Evolutionary conservation across 306 rosid species (phyloP).

Genomic region (Arachis stenosperma): DNA sequence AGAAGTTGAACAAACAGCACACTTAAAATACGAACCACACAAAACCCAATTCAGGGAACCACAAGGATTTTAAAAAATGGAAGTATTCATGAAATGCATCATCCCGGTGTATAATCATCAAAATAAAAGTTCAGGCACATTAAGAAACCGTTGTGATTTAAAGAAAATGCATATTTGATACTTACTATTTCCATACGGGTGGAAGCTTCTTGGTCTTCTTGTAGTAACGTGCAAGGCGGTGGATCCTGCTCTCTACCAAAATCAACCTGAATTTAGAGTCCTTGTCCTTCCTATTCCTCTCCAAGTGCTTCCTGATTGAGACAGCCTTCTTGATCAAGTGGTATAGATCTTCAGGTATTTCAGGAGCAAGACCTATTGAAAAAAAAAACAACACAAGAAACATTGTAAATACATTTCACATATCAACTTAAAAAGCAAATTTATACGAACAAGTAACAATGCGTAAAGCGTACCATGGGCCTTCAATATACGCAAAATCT

Average conservation of each 20-base stretch:
- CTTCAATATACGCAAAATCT: constrained; percentile 75
- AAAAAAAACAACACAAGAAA: neutral
- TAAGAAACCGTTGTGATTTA: neutral
- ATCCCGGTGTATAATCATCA: neutral
- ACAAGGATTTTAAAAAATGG: neutral
- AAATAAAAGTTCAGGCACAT: neutral
- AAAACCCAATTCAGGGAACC: neutral
- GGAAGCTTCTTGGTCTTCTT: constrained; percentile 89
- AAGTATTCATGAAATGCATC: neutral
- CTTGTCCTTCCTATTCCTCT: constrained; percentile 81
- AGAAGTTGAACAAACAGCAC: neutral
- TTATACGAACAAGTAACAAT: neutral
- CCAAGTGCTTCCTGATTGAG: constrained; percentile 79
- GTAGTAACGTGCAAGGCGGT: constrained; percentile 75
- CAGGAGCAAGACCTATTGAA: constrained; percentile 73
- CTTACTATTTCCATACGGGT: constrained; percentile 84
- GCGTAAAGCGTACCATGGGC: constrained; percentile 60
- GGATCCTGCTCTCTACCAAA: constrained; percentile 87
- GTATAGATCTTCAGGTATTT: constrained; percentile 80
- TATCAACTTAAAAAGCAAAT: neutral
- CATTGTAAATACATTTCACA: neutral
- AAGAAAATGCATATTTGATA: neutral
- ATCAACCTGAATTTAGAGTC: constrained; percentile 79
- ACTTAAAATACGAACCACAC: neutral
- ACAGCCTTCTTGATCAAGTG: constrained; percentile 84